These are phyloP conservation scores for Plenodomus lindquistii DNA, from an alignment of 2,329 filamentous ascomycete species.

Conservation along the genomic window DNA sequence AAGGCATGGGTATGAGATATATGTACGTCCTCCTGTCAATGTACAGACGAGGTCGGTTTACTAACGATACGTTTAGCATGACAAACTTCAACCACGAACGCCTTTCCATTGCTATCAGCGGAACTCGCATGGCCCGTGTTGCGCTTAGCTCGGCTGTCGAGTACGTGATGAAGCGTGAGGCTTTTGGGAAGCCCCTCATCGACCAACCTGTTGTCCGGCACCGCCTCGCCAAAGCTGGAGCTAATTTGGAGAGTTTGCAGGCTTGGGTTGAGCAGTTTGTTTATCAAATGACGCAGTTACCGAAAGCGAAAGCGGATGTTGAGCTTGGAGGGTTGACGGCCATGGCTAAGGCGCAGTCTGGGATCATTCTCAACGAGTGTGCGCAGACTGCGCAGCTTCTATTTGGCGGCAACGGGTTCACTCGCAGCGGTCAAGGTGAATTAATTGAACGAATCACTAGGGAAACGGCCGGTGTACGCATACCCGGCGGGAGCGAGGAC, in stretches of 20 bases:
- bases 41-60: not conserved
- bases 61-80: constrained; percentile 50
- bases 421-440: constrained; percentile 70
- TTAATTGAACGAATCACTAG: constrained; percentile 69
- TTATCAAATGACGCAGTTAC: constrained; percentile 67
- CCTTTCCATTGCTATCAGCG: constrained; percentile 66
- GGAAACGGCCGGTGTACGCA: constrained; percentile 63
- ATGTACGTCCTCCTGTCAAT: constrained; percentile 42
- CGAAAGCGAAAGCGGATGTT: constrained; percentile 61
- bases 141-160: constrained; percentile 63
- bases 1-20: constrained; percentile 73
- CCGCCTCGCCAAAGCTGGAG: constrained; percentile 70
- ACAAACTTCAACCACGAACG: constrained; percentile 82
- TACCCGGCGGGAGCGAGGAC: constrained; percentile 73
- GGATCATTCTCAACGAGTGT: constrained; percentile 72
- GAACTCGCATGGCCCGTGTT: constrained; percentile 65
- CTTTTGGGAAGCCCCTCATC: constrained; percentile 70
- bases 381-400: constrained; percentile 70
- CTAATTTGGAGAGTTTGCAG: constrained; percentile 69
- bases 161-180: constrained; percentile 68
- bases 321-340: constrained; percentile 74
- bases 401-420: constrained; percentile 76
- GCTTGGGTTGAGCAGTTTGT: constrained; percentile 74
- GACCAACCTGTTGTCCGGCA: constrained; percentile 76
- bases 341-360: constrained; percentile 72